Evolutionary conservation across 1,139 yeast species (phyloP).

Genomic region (Pichia cactophila): DNA sequence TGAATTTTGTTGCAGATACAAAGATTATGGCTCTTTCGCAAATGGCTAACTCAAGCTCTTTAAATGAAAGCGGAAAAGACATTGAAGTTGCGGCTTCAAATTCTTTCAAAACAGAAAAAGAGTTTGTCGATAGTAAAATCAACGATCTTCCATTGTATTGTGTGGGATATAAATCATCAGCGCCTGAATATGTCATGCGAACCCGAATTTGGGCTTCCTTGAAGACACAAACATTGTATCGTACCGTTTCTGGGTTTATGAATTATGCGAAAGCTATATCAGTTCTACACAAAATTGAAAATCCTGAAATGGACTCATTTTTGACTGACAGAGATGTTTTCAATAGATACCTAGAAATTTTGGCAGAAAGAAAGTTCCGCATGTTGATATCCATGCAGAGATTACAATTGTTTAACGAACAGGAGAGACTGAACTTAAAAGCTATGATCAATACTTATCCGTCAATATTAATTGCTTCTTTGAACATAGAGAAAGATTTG

Average conservation of each 20-base stretch:
- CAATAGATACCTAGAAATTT: constrained; percentile 26
- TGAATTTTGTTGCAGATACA: constrained; percentile 48
- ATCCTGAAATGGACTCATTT: constrained; percentile 38
- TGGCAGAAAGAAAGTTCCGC: constrained; percentile 59
- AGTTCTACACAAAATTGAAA: constrained; percentile 57
- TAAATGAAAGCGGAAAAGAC: not conserved
- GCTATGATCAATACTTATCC: constrained; percentile 56
- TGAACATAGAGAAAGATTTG: constrained; percentile 32
- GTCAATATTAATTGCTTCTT: constrained; percentile 47
- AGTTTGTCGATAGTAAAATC: constrained; percentile 33
- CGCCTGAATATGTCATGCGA: constrained; percentile 96
- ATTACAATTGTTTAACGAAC: constrained; percentile 40
- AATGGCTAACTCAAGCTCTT: not conserved
- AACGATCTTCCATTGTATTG: constrained; percentile 63
- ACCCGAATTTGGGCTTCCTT: constrained; percentile 99
- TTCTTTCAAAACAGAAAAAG: constrained; percentile 10
- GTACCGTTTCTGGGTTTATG: constrained; percentile 99
- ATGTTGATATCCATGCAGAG: constrained; percentile 74
- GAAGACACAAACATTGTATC: constrained; percentile 94
- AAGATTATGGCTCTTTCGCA: constrained; percentile 20
- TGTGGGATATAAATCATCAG: constrained; percentile 98
- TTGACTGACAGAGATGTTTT: constrained; percentile 27
- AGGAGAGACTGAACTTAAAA: constrained; percentile 49
- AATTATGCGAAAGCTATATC: constrained; percentile 61
- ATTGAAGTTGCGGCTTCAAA: not conserved